Evolutionary conservation across 129 eudicot genomes (phyloP).

Genomic region (Tanacetum coccineum): DNA sequence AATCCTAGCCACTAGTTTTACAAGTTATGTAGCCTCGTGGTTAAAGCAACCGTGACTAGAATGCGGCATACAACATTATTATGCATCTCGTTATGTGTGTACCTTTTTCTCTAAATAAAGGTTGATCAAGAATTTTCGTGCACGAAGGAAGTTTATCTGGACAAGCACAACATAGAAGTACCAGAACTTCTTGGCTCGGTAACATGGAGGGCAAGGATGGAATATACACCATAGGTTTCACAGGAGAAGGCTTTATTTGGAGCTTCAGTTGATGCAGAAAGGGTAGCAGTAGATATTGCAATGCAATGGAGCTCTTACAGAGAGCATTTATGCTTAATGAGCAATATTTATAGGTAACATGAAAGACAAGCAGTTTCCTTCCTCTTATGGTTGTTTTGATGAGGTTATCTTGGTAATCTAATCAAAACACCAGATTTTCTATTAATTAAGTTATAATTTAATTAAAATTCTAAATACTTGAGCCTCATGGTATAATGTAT

Average conservation of each 20-base stretch:
- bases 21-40: slow-evolving; percentile 41
- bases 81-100: too few species aligned
- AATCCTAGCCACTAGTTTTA: slow-evolving; percentile 35
- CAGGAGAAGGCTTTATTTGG: too few species aligned
- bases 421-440: neutral
- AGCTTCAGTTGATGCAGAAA: too few species aligned
- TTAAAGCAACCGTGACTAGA: slow-evolving; percentile 20
- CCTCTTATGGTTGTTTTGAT: neutral
- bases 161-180: too few species aligned
- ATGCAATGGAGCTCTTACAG: too few species aligned
- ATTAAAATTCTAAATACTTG: too few species aligned
- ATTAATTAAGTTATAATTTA: neutral
- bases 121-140: neutral
- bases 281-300: too few species aligned
- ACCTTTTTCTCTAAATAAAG: too few species aligned
- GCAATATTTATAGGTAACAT: neutral
- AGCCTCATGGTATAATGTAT: too few species aligned
- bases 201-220: too few species aligned
- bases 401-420: neutral
- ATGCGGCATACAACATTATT: neutral
- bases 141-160: slow-evolving; percentile 17
- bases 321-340: slow-evolving; percentile 12
- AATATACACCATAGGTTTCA: too few species aligned
- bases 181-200: too few species aligned
- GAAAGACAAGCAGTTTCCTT: neutral